Percentiles rank a stretch among this genome's conserved stretches.
Conservation (phyloP, 306 rosid species). For the Urtica urens region DNA sequence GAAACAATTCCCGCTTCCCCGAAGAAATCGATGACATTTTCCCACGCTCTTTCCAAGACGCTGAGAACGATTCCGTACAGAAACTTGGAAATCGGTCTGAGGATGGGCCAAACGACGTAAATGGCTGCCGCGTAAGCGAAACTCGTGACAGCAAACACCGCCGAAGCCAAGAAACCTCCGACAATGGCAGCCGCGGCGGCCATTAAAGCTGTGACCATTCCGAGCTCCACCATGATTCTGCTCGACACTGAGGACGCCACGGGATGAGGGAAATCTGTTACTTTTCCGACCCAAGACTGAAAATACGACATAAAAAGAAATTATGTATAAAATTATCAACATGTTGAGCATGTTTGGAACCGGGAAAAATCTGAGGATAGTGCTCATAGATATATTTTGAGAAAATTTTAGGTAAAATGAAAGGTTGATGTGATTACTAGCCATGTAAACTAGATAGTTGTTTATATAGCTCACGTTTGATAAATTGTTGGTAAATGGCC, state of each 20-base stretch:
- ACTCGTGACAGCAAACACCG: conserved; percentile 70
- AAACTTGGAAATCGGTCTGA: conserved; percentile 59
- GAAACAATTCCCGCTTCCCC: conserved; percentile 55
- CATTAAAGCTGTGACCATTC: conserved; percentile 43
- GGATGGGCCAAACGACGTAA: conserved; percentile 70
- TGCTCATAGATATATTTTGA: no score
- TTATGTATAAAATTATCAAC: conserved; percentile 4
- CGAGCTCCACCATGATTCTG: conserved; percentile 86
- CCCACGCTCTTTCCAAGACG: conserved; percentile 65
- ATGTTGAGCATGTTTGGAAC: no score
- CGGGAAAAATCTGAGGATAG: no score
- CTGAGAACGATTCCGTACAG: conserved; percentile 42
- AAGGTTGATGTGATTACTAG: no score
- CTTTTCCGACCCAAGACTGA: conserved; percentile 76
- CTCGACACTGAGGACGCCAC: conserved; percentile 84
- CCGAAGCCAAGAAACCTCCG: conserved; percentile 83
- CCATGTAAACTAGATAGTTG: no score
- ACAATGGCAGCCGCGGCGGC: conserved; percentile 56
- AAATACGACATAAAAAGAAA: conserved; percentile 19
- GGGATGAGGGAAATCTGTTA: conserved; percentile 75
- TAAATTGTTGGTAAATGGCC: no score
- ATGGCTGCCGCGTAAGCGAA: conserved; percentile 42
- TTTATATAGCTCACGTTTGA: no score
- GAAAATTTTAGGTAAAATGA: no score
- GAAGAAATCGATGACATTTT: conserved; percentile 45